Percentiles rank a stretch among this genome's conserved stretches.
Conservation (phyloP, 441 rosid genomes). For the Adansonia grandidieri region DNA sequence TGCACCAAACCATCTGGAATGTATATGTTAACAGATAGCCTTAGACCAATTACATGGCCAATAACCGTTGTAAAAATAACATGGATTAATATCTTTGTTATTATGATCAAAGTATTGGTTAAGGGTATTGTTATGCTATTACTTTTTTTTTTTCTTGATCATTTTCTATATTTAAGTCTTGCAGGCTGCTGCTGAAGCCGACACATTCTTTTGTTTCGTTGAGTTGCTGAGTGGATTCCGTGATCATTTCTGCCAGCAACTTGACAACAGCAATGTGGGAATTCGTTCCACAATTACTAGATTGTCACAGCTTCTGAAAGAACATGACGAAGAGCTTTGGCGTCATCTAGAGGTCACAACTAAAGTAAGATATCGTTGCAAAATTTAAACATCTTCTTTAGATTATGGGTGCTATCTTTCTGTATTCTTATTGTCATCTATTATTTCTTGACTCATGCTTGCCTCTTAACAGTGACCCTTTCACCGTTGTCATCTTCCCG, state of each 20-base stretch:
- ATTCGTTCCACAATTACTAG: slow-evolving; percentile 87
- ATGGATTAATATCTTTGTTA: neutral
- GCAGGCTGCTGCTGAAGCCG: slow-evolving; percentile 90
- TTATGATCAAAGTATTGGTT: slow-evolving; percentile 17
- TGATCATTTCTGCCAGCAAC: slow-evolving; percentile 96
- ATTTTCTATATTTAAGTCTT: slow-evolving; percentile 38
- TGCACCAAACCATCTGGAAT: neutral
- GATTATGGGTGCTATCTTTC: neutral
- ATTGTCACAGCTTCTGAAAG: slow-evolving; percentile 83
- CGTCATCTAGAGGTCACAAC: slow-evolving; percentile 98
- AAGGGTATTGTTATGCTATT: neutral
- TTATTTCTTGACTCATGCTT: neutral
- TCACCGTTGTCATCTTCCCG: neutral
- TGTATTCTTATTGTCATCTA: neutral
- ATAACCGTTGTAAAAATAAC: neutral
- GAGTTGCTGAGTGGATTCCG: slow-evolving; percentile 95
- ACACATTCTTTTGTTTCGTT: slow-evolving; percentile 92
- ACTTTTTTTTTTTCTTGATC: slow-evolving; percentile 26
- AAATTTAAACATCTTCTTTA: slow-evolving; percentile 2
- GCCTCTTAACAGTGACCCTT: neutral
- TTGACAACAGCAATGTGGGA: slow-evolving; percentile 94
- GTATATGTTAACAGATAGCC: neutral
- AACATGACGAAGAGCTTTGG: slow-evolving; percentile 99
- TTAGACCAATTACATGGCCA: neutral
- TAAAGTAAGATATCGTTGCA: slow-evolving; percentile 57